Percentiles rank a stretch among this genome's conserved stretches.
Evolutionary conservation across 805 yeast genomes (phyloP).

Genomic region (Pichia pseudocactophila): DNA sequence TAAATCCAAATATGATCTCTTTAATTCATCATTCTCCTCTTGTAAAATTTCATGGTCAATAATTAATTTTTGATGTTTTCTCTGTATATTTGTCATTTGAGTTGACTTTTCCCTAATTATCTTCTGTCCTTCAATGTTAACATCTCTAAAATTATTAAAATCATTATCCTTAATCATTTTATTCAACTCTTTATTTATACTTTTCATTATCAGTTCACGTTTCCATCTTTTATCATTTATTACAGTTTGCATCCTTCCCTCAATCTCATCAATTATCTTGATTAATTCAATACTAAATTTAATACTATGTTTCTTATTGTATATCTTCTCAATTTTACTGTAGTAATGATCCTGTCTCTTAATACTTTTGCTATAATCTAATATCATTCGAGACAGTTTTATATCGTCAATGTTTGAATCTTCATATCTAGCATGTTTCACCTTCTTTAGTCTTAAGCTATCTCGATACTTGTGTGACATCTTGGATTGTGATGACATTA

Average conservation of each 20-base stretch:
- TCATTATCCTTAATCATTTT: neutral
- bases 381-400: neutral
- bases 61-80: slow-evolving; percentile 1
- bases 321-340: neutral
- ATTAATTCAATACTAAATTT: neutral
- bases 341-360: neutral
- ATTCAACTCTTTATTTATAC: neutral
- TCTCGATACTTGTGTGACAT: neutral
- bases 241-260: neutral
- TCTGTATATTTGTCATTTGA: neutral
- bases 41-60: neutral
- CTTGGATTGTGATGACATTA: neutral
- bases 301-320: neutral
- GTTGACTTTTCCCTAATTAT: neutral
- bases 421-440: neutral
- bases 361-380: neutral
- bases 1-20: neutral
- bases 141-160: neutral
- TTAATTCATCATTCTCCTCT: neutral
- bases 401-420: neutral
- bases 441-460: neutral
- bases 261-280: neutral
- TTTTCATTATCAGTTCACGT: neutral
- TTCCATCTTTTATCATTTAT: neutral
- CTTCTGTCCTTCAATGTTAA: neutral